Evolutionary conservation across 495 filamentous ascomycete species (phyloP).

Genomic region (Chaetomium fimeti): DNA sequence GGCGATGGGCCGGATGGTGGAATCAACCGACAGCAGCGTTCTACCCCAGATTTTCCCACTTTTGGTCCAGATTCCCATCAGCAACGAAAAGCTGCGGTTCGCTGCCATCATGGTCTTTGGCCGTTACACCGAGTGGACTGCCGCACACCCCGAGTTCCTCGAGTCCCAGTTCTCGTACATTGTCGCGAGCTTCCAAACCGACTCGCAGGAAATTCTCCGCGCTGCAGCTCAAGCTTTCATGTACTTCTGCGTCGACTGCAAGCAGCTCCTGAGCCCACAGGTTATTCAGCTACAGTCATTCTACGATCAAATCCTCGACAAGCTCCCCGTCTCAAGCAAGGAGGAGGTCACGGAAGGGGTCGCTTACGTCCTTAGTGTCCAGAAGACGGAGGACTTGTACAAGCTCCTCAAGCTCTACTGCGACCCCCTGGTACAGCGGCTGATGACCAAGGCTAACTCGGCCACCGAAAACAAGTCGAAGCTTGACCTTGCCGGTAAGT

Average conservation of each 20-base stretch:
- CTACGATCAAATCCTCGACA: slow-evolving; percentile 83
- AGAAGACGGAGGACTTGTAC: slow-evolving; percentile 76
- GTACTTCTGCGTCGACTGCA: slow-evolving; percentile 95
- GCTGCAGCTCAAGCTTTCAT: slow-evolving; percentile 93
- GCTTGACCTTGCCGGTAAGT: slow-evolving; percentile 75
- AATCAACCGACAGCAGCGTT: slow-evolving; percentile 78
- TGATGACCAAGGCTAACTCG: slow-evolving; percentile 83
- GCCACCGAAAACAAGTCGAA: slow-evolving; percentile 78
- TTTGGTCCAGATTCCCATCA: slow-evolving; percentile 88
- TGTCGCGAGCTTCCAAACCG: slow-evolving; percentile 81
- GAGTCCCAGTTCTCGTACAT: slow-evolving; percentile 92
- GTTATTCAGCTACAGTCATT: slow-evolving; percentile 83
- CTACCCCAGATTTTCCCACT: slow-evolving; percentile 87
- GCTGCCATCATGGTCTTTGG: slow-evolving; percentile 96
- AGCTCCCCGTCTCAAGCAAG: slow-evolving; percentile 78
- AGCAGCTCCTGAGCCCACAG: slow-evolving; percentile 73
- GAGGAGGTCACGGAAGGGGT: slow-evolving; percentile 96
- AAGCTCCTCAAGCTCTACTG: slow-evolving; percentile 86
- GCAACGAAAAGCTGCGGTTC: slow-evolving; percentile 95
- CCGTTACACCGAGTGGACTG: slow-evolving; percentile 96
- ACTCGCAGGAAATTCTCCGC: slow-evolving; percentile 80
- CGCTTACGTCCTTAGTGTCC: slow-evolving; percentile 82
- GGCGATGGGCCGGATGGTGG: slow-evolving; percentile 97
- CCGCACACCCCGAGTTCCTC: slow-evolving; percentile 86
- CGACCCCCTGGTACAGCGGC: slow-evolving; percentile 80